A percentile compares a stretch with the other conserved stretches of the same genome.
Conservation (phyloP, 306 rosid species). For the Pachyrhizus erosus region DNA sequence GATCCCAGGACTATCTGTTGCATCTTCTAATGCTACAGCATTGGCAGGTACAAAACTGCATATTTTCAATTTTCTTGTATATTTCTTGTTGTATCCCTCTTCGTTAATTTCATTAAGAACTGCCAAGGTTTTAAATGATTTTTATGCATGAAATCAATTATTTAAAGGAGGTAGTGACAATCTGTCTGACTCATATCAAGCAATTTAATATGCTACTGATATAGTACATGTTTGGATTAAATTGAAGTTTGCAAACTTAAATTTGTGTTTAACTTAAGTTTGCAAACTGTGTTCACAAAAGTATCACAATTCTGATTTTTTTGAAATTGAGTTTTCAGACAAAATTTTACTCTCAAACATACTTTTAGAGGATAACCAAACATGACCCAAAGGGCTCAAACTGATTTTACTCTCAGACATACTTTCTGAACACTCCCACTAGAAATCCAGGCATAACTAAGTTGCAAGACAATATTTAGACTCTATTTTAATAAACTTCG, state of each 20-base stretch:
- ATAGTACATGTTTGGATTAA: too few relatives aligned
- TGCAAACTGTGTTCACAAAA: too few relatives aligned
- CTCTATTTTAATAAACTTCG: not conserved
- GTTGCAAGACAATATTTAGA: not conserved
- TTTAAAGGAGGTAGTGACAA: not conserved
- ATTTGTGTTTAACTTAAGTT: too few relatives aligned
- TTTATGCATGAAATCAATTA: not conserved
- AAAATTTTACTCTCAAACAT: too few relatives aligned
- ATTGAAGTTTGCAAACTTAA: too few relatives aligned
- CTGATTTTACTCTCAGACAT: too few relatives aligned
- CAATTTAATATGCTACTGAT: slow-evolving; percentile 1
- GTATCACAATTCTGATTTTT: too few relatives aligned
- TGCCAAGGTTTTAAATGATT: not conserved
- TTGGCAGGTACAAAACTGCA: slow-evolving; percentile 67
- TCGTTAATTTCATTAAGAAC: slow-evolving; percentile 16
- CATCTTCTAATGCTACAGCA: slow-evolving; percentile 82
- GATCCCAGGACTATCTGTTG: slow-evolving; percentile 90
- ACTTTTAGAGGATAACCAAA: too few relatives aligned
- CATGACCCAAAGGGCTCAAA: too few relatives aligned
- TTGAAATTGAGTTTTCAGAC: too few relatives aligned
- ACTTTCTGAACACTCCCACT: too few relatives aligned
- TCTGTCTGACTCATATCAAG: not conserved
- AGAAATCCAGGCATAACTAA: too few relatives aligned
- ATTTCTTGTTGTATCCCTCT: slow-evolving; percentile 1
- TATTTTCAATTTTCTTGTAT: slow-evolving; percentile 27